Conservation (phyloP, 192 early-diverging fungal genomes). For the Haplosporangium gracile region DNA sequence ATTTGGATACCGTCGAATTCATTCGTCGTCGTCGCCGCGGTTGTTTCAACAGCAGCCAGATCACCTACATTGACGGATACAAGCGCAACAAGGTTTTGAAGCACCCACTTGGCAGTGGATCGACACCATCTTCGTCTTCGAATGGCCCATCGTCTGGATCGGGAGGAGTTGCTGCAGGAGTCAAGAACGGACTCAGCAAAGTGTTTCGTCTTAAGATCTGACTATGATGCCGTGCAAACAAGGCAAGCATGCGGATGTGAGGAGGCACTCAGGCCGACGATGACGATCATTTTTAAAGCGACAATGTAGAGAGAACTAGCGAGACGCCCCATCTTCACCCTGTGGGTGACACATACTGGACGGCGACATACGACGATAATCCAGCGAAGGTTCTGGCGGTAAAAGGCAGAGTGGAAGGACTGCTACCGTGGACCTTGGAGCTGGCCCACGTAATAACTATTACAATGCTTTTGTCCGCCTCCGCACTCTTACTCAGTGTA, state of each 20-base stretch:
- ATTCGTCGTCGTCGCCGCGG: conserved; percentile 82
- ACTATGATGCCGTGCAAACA: background rate
- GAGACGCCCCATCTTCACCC: background rate
- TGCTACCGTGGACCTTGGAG: too few relatives aligned
- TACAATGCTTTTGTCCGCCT: too few relatives aligned
- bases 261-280: background rate
- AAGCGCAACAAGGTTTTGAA: conserved; percentile 56
- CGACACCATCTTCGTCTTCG: background rate
- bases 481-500: too few relatives aligned
- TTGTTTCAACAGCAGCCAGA: conserved; percentile 85
- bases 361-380: background rate
- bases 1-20: conserved; percentile 80
- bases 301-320: too few relatives aligned
- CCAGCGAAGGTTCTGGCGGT: too few relatives aligned
- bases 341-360: background rate
- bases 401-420: too few relatives aligned
- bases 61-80: conserved; percentile 70
- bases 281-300: background rate
- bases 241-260: background rate
- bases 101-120: conserved; percentile 31
- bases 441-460: too few relatives aligned
- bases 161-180: conserved; percentile 13
- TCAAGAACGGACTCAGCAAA: conserved; percentile 51
- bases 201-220: conserved; percentile 54
- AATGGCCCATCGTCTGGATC: background rate